These are phyloP conservation scores for Piloderma croceum DNA, from an alignment of 768 basidiomycete species.

Conservation along the genomic window DNA sequence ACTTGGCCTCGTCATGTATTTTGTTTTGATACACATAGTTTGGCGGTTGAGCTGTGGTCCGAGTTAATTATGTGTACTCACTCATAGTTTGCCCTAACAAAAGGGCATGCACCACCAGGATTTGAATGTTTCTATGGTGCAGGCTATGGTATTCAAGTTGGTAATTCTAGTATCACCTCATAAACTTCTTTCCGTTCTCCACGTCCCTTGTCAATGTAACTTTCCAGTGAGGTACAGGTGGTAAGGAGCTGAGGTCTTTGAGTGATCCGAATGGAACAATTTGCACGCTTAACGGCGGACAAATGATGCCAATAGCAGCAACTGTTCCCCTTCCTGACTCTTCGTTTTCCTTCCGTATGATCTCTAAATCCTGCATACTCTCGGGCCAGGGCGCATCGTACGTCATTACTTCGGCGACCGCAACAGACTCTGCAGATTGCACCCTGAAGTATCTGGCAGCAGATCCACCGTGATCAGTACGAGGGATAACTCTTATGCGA, in stretches of 20 bases:
- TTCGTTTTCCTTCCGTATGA: slow-evolving; percentile 23
- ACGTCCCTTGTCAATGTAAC: slow-evolving; percentile 11
- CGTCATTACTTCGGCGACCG: slow-evolving; percentile 14
- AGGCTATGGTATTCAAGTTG: neutral
- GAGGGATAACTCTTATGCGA: slow-evolving; percentile 11
- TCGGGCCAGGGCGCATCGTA: slow-evolving; percentile 21
- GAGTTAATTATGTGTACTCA: no score
- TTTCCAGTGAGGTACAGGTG: slow-evolving; percentile 12
- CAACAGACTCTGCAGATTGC: slow-evolving; percentile 16
- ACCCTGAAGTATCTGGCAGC: slow-evolving; percentile 25
- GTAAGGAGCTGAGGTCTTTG: slow-evolving; percentile 12
- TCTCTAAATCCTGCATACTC: slow-evolving; percentile 14
- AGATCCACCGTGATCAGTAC: slow-evolving; percentile 18
- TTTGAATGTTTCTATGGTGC: neutral
- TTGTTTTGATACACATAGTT: no score
- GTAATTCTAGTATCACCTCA: slow-evolving; percentile 2
- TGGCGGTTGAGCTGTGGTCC: no score
- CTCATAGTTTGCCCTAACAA: no score
- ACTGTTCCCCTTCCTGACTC: slow-evolving; percentile 16
- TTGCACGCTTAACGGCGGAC: slow-evolving; percentile 24
- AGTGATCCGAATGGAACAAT: slow-evolving; percentile 30
- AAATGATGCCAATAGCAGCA: slow-evolving; percentile 23
- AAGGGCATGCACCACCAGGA: no score
- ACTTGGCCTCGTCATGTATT: neutral
- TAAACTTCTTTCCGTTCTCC: slow-evolving; percentile 17